Evolutionary conservation across 805 yeast genomes (phyloP).

Genomic region (Yamadazyma sp.): DNA sequence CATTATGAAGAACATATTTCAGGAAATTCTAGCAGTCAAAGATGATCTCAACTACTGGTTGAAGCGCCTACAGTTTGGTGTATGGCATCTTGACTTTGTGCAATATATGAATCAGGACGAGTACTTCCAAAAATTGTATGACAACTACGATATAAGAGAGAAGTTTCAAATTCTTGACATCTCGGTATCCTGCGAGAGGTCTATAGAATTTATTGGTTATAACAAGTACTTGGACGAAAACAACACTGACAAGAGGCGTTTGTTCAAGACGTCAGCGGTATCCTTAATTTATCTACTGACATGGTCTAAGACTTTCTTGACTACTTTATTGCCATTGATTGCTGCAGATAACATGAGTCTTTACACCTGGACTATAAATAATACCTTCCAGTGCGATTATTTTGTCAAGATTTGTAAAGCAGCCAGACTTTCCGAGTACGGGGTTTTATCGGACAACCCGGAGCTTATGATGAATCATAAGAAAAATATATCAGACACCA

Average conservation of each 20-base stretch:
- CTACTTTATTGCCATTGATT: constrained; percentile 37
- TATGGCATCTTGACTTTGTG: constrained; percentile 40
- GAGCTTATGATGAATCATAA: constrained; percentile 27
- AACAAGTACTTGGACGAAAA: constrained; percentile 32
- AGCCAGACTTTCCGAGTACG: constrained; percentile 30
- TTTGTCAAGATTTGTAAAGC: constrained; percentile 25
- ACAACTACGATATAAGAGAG: constrained; percentile 11
- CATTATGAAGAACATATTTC: constrained; percentile 27
- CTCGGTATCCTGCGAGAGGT: constrained; percentile 32
- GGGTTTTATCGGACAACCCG: constrained; percentile 38
- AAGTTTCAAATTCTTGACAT: constrained; percentile 37
- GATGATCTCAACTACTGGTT: constrained; percentile 39
- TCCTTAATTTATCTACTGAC: constrained; percentile 38
- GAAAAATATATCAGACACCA: not conserved
- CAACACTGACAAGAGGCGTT: constrained; percentile 21
- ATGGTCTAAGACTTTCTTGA: constrained; percentile 37
- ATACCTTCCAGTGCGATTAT: constrained; percentile 33
- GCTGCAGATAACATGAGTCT: constrained; percentile 31
- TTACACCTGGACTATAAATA: constrained; percentile 43
- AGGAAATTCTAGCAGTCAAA: constrained; percentile 28
- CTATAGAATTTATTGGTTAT: constrained; percentile 33
- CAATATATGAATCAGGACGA: constrained; percentile 41
- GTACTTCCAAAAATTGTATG: constrained; percentile 29
- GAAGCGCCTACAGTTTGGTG: constrained; percentile 37
- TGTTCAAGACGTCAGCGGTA: constrained; percentile 34